Evolutionary conservation across 495 filamentous ascomycete species (phyloP).

Genomic region (Tuber melanosporum): DNA sequence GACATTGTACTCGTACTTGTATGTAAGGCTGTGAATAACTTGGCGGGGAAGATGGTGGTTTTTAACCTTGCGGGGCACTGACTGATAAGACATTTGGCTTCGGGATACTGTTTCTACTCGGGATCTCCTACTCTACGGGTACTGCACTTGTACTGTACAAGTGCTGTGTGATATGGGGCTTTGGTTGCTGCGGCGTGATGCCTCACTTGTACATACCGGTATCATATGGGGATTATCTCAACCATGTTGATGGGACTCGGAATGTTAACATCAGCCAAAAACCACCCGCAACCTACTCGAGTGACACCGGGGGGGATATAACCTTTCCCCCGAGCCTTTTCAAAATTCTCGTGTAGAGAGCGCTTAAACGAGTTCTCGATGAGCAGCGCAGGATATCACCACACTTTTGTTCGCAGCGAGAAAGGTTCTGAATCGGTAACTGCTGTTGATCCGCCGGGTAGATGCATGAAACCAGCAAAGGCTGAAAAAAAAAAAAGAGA

Average conservation of each 20-base stretch:
- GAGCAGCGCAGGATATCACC: neutral
- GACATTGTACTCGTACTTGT: no score
- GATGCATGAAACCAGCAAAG: neutral
- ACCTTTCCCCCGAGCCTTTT: neutral
- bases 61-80: neutral
- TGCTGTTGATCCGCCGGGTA: neutral
- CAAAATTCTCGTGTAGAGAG: neutral
- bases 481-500: neutral
- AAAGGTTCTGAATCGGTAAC: neutral
- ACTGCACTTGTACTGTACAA: neutral
- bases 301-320: neutral
- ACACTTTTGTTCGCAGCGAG: neutral
- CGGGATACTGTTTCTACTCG: neutral
- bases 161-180: neutral
- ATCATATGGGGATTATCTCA: neutral
- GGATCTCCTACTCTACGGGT: neutral
- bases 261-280: neutral
- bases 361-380: neutral
- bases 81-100: neutral
- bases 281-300: neutral
- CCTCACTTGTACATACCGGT: neutral
- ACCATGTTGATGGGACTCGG: neutral
- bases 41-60: neutral
- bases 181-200: neutral
- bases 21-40: neutral